Conservation (phyloP, 129 eudicot species). For the Arctium lappa region DNA sequence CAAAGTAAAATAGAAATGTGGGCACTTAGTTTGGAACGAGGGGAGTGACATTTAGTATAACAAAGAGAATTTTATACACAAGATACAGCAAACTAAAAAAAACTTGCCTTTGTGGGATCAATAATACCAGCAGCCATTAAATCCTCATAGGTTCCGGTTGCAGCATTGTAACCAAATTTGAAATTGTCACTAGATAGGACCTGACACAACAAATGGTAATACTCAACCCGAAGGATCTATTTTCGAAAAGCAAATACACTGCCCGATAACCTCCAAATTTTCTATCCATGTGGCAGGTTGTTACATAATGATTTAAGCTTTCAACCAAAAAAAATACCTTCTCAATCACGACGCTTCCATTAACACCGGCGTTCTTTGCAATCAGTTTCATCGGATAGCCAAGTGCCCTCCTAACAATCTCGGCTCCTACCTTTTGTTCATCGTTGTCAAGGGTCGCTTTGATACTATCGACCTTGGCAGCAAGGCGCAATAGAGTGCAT, state of each 20-base stretch:
- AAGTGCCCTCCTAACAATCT: constrained; percentile 46
- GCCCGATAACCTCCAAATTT: background rate
- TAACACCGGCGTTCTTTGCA: constrained; percentile 53
- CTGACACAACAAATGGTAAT: background rate
- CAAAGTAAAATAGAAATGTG: background rate
- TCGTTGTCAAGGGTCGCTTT: constrained; percentile 62
- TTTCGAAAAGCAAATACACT: background rate
- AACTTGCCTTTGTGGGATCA: constrained; percentile 44
- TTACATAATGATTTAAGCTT: background rate
- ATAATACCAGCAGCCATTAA: constrained; percentile 53
- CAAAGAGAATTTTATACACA: background rate
- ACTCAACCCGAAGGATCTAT: background rate
- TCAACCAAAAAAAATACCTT: constrained; percentile 27
- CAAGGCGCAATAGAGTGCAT: constrained; percentile 65
- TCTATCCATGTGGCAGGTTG: background rate
- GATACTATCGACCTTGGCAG: constrained; percentile 69
- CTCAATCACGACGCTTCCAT: constrained; percentile 50
- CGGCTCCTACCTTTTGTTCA: constrained; percentile 70
- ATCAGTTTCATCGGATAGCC: constrained; percentile 47
- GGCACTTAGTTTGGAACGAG: background rate
- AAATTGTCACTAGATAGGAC: constrained; percentile 21
- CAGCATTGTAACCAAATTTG: constrained; percentile 42
- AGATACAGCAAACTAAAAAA: background rate
- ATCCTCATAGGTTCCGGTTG: constrained; percentile 52
- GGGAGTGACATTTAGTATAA: background rate